These are phyloP conservation scores for Boletus fagicola DNA, from an alignment of 768 basidiomycete genomes.

Conservation along the genomic window DNA sequence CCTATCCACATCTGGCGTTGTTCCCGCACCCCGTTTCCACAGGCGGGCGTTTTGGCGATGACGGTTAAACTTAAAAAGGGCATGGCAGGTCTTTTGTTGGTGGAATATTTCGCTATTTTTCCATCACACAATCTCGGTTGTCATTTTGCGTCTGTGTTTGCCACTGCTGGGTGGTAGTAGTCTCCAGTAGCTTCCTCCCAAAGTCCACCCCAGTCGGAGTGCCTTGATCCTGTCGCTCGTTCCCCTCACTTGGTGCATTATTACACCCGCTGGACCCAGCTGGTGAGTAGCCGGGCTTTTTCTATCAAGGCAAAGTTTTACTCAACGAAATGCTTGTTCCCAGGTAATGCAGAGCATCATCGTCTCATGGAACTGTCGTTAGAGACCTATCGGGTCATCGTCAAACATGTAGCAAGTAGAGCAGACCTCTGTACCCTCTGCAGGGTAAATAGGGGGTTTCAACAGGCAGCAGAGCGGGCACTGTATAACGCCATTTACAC, in stretches of 20 bases:
- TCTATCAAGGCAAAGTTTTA: background rate
- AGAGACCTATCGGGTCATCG: constrained; percentile 59
- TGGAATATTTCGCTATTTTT: constrained; percentile 4
- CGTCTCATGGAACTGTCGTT: constrained; percentile 56
- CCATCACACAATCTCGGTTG: background rate
- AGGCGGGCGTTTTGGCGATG: constrained; percentile 3
- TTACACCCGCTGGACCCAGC: background rate
- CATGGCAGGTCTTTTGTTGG: background rate
- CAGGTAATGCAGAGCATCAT: constrained; percentile 37
- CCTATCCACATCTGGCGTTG: constrained; percentile 12
- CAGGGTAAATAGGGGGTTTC: constrained; percentile 57
- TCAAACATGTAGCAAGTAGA: constrained; percentile 48
- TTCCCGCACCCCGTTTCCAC: constrained; percentile 12
- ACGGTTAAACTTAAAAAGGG: constrained; percentile 17
- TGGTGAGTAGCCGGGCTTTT: constrained; percentile 8
- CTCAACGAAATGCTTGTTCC: background rate
- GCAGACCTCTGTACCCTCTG: constrained; percentile 56
- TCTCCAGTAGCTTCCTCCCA: background rate
- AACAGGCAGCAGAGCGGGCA: constrained; percentile 50
- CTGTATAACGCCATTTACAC: constrained; percentile 60
- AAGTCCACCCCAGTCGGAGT: background rate
- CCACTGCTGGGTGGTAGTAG: background rate
- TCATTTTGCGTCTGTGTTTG: background rate
- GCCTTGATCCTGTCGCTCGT: background rate
- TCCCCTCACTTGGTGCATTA: background rate